Percentiles rank a stretch among this genome's conserved stretches.
These are phyloP conservation scores for Arctium lappa DNA, from an alignment of 129 eudicot species.

Conservation along the genomic window DNA sequence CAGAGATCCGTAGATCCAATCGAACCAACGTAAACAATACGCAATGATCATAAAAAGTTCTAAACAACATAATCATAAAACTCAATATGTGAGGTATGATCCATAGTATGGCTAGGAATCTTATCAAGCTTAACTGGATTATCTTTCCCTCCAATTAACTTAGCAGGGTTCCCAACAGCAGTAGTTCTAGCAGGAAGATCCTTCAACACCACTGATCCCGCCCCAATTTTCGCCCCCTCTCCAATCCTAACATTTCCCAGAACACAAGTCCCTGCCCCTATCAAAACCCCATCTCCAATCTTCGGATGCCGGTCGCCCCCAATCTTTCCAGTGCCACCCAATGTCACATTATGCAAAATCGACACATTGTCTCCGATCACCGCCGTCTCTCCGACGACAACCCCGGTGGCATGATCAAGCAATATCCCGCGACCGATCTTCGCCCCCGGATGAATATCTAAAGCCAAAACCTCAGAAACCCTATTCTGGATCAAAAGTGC, in stretches of 20 bases:
- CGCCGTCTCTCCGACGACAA: slow-evolving; percentile 91
- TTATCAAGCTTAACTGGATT: slow-evolving; percentile 72
- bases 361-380: slow-evolving; percentile 88
- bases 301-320: slow-evolving; percentile 87
- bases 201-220: slow-evolving; percentile 86
- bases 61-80: slow-evolving; percentile 93
- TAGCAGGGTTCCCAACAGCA: slow-evolving; percentile 94
- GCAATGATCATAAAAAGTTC: slow-evolving; percentile 11
- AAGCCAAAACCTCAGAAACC: slow-evolving; percentile 83
- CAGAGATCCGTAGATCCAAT: background rate
- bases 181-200: slow-evolving; percentile 81
- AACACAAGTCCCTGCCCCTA: slow-evolving; percentile 98
- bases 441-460: slow-evolving; percentile 95
- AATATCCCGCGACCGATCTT: slow-evolving; percentile 79
- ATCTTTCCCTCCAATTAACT: slow-evolving; percentile 76
- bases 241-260: slow-evolving; percentile 82
- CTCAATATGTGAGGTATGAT: slow-evolving; percentile 81
- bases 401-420: slow-evolving; percentile 95
- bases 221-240: slow-evolving; percentile 93
- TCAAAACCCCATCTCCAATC: slow-evolving; percentile 88
- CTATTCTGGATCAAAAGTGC: slow-evolving; percentile 74
- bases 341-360: slow-evolving; percentile 85
- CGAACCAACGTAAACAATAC: background rate
- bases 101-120: slow-evolving; percentile 92
- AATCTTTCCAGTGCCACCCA: slow-evolving; percentile 90